Evolutionary conservation across 2,329 filamentous ascomycete genomes (phyloP).

Genomic region (Ophiostoma perfectum): DNA sequence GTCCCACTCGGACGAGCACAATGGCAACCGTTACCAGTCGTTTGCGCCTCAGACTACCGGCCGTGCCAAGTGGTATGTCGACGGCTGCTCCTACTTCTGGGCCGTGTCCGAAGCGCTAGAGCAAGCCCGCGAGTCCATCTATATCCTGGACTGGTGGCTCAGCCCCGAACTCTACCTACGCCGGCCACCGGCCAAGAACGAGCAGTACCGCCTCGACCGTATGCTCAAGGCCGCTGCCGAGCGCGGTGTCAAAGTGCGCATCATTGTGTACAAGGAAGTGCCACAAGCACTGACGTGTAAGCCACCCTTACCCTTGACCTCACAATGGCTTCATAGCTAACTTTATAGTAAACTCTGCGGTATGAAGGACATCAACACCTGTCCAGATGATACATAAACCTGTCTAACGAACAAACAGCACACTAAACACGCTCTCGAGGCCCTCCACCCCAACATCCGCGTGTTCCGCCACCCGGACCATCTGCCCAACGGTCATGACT

Average conservation of each 20-base stretch:
- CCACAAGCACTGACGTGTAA: slow-evolving; percentile 72
- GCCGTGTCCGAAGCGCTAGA: slow-evolving; percentile 76
- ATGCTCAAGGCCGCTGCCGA: slow-evolving; percentile 78
- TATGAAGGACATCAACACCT: background rate
- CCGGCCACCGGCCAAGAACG: slow-evolving; percentile 72
- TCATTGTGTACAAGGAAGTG: slow-evolving; percentile 92
- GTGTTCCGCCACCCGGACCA: slow-evolving; percentile 92
- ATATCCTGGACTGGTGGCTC: slow-evolving; percentile 88
- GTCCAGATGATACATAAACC: too few species aligned
- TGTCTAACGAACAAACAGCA: slow-evolving; percentile 42
- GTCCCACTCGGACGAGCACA: slow-evolving; percentile 40
- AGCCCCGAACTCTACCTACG: slow-evolving; percentile 83
- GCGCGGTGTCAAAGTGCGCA: slow-evolving; percentile 74
- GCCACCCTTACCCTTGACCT: slow-evolving; percentile 33
- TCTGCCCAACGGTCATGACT: slow-evolving; percentile 63
- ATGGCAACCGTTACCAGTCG: slow-evolving; percentile 53
- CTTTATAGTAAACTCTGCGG: slow-evolving; percentile 28
- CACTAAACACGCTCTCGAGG: slow-evolving; percentile 73
- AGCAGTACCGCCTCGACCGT: slow-evolving; percentile 76
- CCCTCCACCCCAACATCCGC: slow-evolving; percentile 73
- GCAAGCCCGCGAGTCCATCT: slow-evolving; percentile 64
- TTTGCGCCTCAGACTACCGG: slow-evolving; percentile 70
- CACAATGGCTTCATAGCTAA: slow-evolving; percentile 41
- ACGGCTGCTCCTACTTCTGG: slow-evolving; percentile 79
- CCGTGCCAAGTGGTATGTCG: slow-evolving; percentile 82